Percentiles rank a stretch among this genome's conserved stretches.
These are phyloP conservation scores for Neopestalotiopsis sp. DNA, from an alignment of 2,329 filamentous ascomycete species.

Conservation along the genomic window DNA sequence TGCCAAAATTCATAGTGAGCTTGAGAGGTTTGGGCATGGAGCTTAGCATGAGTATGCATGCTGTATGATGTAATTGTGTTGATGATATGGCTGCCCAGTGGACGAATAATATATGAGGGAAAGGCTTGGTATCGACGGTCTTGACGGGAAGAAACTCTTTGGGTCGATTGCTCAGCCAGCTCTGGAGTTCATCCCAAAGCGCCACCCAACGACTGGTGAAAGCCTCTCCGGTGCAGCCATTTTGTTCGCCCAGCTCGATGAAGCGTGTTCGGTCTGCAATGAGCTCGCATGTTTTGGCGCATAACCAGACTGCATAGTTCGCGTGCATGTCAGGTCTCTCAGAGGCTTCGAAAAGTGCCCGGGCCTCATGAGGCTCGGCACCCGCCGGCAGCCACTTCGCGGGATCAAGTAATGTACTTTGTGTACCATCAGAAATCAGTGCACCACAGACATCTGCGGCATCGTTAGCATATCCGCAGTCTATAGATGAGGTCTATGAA, in stretches of 20 bases:
- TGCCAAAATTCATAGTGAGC: slow-evolving; percentile 21
- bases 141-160: slow-evolving; percentile 51
- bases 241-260: slow-evolving; percentile 50
- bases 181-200: slow-evolving; percentile 55
- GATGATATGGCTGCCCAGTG: slow-evolving; percentile 61
- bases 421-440: slow-evolving; percentile 58
- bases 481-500: slow-evolving; percentile 19
- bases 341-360: slow-evolving; percentile 38
- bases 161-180: slow-evolving; percentile 52
- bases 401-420: slow-evolving; percentile 55
- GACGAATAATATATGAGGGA: slow-evolving; percentile 56
- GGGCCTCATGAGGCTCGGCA: slow-evolving; percentile 40
- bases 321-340: slow-evolving; percentile 59
- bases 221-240: slow-evolving; percentile 44
- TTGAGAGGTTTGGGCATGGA: slow-evolving; percentile 40
- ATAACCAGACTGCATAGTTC: slow-evolving; percentile 64
- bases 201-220: slow-evolving; percentile 51
- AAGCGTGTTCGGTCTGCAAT: slow-evolving; percentile 53
- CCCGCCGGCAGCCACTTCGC: slow-evolving; percentile 52
- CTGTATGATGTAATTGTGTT: slow-evolving; percentile 62
- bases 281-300: slow-evolving; percentile 55
- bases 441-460: slow-evolving; percentile 58
- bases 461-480: slow-evolving; percentile 16
- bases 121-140: slow-evolving; percentile 47
- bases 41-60: slow-evolving; percentile 56